Conservation (phyloP, 2,329 filamentous ascomycete genomes). For the Rhynchosporium graminicola region DNA sequence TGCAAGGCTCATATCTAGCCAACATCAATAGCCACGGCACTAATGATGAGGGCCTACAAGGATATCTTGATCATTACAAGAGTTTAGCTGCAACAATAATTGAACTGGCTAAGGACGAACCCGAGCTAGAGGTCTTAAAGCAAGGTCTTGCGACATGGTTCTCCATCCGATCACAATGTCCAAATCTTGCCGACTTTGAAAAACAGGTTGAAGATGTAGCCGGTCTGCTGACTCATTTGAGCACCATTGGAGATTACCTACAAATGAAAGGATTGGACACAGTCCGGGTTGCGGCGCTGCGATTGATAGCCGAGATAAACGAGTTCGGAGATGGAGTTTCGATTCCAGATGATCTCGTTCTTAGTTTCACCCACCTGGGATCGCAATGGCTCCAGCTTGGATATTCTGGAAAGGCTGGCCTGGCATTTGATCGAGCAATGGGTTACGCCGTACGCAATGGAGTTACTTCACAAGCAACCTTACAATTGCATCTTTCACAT, state of each 20-base stretch:
- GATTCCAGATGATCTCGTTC: constrained; percentile 45
- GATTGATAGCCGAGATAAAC: constrained; percentile 49
- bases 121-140: constrained; percentile 33
- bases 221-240: constrained; percentile 52
- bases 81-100: constrained; percentile 31
- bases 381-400: constrained; percentile 60
- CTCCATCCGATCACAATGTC: constrained; percentile 47
- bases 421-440: constrained; percentile 60
- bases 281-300: constrained; percentile 50
- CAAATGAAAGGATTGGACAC: constrained; percentile 57
- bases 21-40: constrained; percentile 26
- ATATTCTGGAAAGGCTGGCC: constrained; percentile 58
- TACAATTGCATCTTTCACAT: constrained; percentile 68
- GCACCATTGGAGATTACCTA: constrained; percentile 56
- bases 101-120: constrained; percentile 35
- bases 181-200: constrained; percentile 45
- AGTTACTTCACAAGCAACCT: constrained; percentile 46
- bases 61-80: constrained; percentile 34
- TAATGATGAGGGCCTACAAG: constrained; percentile 33
- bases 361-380: constrained; percentile 47
- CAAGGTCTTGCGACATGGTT: constrained; percentile 37
- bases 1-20: constrained; percentile 18
- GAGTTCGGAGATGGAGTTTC: constrained; percentile 47
- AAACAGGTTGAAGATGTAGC: constrained; percentile 51
- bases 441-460: constrained; percentile 46